Evolutionary conservation across 2,329 filamentous ascomycete genomes (phyloP), one percentile per base, ranked within the genome.

Genomic region (Aspergillus amoenus): DNA sequence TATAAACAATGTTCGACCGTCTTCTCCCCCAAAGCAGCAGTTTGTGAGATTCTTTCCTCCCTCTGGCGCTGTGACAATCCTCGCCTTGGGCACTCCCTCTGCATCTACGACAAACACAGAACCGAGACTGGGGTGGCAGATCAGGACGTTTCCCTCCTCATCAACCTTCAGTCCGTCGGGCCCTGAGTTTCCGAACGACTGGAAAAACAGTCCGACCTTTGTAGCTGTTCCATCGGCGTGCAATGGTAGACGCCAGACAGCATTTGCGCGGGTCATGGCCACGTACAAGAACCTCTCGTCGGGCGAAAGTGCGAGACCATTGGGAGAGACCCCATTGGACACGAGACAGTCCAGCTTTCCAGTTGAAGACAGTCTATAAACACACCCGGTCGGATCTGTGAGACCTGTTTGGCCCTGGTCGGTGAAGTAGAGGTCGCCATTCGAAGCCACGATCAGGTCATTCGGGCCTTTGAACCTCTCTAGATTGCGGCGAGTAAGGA

Each of bases 271-370:
- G 47, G 64, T 66, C 60, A 66, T 67, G 34, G 75, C 76, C 0
- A 78, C 75, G 27, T 73, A 76, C 3, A 78, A 57, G 22, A 76
- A 73, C 2, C 67, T 66, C 52, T 78, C 76, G 49, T 79, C 74
- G 4, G 65, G 64, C 1, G 70, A 76, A 0, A 78, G 66, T 0
- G 66, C 75, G 2, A 77, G 64, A 0, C 74, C 76, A 30, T 78
- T 78, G 2, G 73, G 76, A 0, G 75, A 77, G 0, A 71, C 57
- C 0, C 75, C 76, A 21, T 78, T 77, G 3, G 70, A 66, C 0
- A 78, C 63, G 0, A 78, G 62, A 0, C 65, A 70, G 41, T 78
- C 76, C 0, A 79, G 66, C 22, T 66, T 73, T 0, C 74, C 75
- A n/a, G 69, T 63, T 0, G 66, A 64, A 0, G 65, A 66, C 0